phyloP scores from a whole-genome alignment of 306 rosid genomes.

The Rosa multiflora region DNA sequence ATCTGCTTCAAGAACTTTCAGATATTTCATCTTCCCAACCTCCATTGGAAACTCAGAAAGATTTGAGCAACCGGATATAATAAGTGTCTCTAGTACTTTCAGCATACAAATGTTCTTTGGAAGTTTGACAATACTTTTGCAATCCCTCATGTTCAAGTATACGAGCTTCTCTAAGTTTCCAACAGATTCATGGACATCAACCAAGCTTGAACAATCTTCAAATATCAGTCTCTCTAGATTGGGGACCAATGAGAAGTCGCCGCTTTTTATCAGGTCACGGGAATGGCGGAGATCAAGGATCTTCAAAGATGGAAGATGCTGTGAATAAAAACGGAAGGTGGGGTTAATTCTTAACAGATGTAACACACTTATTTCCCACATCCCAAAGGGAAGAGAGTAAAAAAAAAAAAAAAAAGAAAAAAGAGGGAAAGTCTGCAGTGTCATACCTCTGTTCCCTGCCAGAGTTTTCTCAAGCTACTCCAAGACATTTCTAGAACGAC shows the following conservation, averaged over 20 bases:
- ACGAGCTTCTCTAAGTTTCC: neutral
- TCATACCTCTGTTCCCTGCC: neutral
- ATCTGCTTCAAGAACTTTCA: neutral
- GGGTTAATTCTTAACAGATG: no score
- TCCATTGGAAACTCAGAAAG: neutral
- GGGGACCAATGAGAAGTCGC: conserved; percentile 8
- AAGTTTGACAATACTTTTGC: neutral
- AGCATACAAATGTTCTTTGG: neutral
- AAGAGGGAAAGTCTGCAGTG: no score
- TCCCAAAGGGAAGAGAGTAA: no score
- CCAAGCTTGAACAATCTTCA: neutral
- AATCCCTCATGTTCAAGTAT: conserved; percentile 1
- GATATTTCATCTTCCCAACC: neutral
- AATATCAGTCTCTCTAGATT: conserved; percentile 11
- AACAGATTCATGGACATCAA: conserved; percentile 11
- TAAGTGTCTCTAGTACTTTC: neutral
- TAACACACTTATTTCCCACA: neutral
- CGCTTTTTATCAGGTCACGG: neutral
- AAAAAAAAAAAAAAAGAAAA: neutral
- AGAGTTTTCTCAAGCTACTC: neutral
- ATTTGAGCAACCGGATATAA: neutral
- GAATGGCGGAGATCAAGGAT: conserved; percentile 18
- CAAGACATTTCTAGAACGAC: neutral
- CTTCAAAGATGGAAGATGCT: neutral
- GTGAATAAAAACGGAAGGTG: no score